phyloP scores from a whole-genome alignment of 768 basidiomycete species.

The Rubroboletus pulcherrimus region DNA sequence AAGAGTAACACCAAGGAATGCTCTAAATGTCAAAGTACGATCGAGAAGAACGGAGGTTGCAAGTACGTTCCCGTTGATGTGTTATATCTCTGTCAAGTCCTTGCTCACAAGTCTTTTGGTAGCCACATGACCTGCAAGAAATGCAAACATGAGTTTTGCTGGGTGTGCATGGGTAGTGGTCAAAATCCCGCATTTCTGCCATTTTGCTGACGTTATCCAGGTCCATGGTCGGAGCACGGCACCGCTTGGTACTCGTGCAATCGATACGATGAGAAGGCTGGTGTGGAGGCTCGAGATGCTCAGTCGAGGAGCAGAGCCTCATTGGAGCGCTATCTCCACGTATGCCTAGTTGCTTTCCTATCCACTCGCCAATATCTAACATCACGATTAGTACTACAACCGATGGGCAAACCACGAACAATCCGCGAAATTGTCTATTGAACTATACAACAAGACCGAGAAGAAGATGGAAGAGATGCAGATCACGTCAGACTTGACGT shows the following conservation, averaged over 20 bases:
- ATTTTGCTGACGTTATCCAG: conserved; percentile 37
- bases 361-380: background rate
- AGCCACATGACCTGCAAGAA: conserved; percentile 99
- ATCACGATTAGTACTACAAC: conserved; percentile 82
- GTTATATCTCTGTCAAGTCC: conserved; percentile 53
- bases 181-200: conserved; percentile 12
- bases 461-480: conserved; percentile 99
- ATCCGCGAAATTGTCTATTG: conserved; percentile 92
- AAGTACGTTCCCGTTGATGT: conserved; percentile 78
- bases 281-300: conserved; percentile 84
- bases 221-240: conserved; percentile 96
- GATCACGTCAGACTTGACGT: conserved; percentile 83
- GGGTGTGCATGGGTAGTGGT: conserved; percentile 92
- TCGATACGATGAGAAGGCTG: conserved; percentile 89
- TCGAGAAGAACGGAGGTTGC: conserved; percentile 99
- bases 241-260: conserved; percentile 99
- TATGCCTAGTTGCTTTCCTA: conserved; percentile 37
- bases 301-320: conserved; percentile 88
- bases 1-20: conserved; percentile 99
- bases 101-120: conserved; percentile 10
- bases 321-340: conserved; percentile 93
- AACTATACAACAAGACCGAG: conserved; percentile 92
- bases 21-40: conserved; percentile 91
- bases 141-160: conserved; percentile 98
- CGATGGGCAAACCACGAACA: conserved; percentile 99